A percentile compares a stretch with the other conserved stretches of the same genome.
These are phyloP conservation scores for Cladosporium sp. DNA, from an alignment of 2,329 filamentous ascomycete genomes.

Conservation along the genomic window DNA sequence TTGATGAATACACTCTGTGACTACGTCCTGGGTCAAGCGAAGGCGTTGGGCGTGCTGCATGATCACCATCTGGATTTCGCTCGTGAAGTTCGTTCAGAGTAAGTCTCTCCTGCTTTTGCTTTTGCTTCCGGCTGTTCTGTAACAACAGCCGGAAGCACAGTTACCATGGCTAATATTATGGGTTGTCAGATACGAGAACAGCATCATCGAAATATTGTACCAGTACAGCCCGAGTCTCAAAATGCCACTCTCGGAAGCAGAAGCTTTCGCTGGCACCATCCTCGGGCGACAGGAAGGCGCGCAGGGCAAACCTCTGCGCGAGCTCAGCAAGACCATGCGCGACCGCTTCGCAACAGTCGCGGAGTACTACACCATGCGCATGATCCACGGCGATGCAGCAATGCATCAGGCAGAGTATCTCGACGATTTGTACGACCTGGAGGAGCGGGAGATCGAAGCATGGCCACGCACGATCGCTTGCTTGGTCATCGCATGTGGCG, in stretches of 20 bases:
- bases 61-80: conserved; percentile 36
- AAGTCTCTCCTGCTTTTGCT: conserved; percentile 1
- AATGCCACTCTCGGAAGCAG: conserved; percentile 46
- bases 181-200: conserved; percentile 48
- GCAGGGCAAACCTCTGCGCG: conserved; percentile 30
- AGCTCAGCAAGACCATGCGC: conserved; percentile 34
- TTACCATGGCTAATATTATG: not conserved
- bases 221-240: conserved; percentile 39
- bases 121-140: not conserved
- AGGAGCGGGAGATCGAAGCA: conserved; percentile 36
- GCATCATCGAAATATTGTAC: conserved; percentile 47
- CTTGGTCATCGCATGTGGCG: conserved; percentile 39
- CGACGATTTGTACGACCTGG: conserved; percentile 24
- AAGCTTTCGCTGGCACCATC: conserved; percentile 57
- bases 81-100: conserved; percentile 45
- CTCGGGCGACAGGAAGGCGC: conserved; percentile 44
- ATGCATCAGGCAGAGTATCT: conserved; percentile 20
- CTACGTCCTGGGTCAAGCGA: conserved; percentile 35
- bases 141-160: not conserved
- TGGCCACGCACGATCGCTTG: conserved; percentile 50
- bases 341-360: conserved; percentile 41
- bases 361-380: conserved; percentile 39
- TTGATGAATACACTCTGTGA: conserved; percentile 34
- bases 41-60: conserved; percentile 29
- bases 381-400: conserved; percentile 38